Percentiles rank a stretch among this genome's conserved stretches.
phyloP scores from a whole-genome alignment of 176 grass and related monocot genomes.

The Musa itinerans region DNA sequence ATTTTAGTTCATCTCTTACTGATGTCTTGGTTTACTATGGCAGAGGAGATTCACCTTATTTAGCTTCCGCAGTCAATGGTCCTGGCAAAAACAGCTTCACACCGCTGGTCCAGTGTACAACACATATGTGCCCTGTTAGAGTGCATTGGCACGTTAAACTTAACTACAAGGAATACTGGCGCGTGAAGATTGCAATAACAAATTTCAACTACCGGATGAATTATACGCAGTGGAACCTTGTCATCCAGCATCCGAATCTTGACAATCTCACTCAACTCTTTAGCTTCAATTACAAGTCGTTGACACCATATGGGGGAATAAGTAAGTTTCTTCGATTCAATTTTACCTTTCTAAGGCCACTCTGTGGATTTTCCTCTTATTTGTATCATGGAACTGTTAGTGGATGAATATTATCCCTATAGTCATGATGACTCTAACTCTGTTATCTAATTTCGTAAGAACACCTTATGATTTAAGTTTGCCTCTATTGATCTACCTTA shows the following conservation, averaged over 20 bases:
- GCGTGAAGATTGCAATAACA: conserved; percentile 15
- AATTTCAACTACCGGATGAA: conserved; percentile 20
- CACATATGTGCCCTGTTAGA: conserved; percentile 16
- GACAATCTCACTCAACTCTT: conserved; percentile 10
- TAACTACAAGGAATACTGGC: conserved; percentile 19
- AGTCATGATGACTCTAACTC: too few species aligned
- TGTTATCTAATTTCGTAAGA: not conserved
- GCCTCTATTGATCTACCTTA: too few species aligned
- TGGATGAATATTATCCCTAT: too few species aligned
- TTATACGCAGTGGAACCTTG: conserved; percentile 13
- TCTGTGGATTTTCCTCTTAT: not conserved
- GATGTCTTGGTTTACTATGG: not conserved
- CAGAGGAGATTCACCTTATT: conserved; percentile 13
- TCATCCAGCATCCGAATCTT: conserved; percentile 10
- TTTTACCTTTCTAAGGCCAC: not conserved
- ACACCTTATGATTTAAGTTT: not conserved
- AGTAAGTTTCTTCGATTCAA: conserved; percentile 1
- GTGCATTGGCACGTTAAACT: conserved; percentile 16
- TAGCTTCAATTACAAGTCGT: conserved; percentile 16
- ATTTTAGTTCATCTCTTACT: not conserved
- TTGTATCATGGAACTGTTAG: too few species aligned
- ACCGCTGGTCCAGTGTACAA: conserved; percentile 5
- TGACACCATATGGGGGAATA: conserved; percentile 12
- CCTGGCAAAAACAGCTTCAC: not conserved
- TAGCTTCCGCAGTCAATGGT: not conserved